These are phyloP conservation scores for Trebouxia sp. DNA, from an alignment of 139 green algal species.

Conservation along the genomic window DNA sequence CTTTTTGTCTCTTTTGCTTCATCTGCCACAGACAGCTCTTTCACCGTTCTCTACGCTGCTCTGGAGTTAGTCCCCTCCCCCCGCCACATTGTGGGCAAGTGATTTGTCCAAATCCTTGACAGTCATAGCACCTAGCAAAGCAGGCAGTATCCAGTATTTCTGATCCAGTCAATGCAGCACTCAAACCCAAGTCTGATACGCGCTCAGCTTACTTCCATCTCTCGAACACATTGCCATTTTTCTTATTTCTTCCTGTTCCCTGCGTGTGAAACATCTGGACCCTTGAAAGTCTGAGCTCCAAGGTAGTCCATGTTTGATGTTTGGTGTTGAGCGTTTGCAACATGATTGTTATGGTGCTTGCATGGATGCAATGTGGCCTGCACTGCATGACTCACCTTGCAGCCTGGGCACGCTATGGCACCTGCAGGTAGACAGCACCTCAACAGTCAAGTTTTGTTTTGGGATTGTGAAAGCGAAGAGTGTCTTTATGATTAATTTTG, in stretches of 20 bases:
- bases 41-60: constrained; percentile 50
- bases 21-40: no score
- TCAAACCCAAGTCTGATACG: no score
- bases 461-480: no score
- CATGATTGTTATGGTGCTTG: no score
- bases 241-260: constrained; percentile 34
- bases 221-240: constrained; percentile 43
- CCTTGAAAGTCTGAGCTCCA: background rate
- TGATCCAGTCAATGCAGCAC: no score
- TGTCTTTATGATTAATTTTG: no score
- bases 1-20: no score
- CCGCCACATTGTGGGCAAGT: constrained; percentile 44
- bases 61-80: constrained; percentile 40
- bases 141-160: background rate
- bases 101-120: constrained; percentile 55
- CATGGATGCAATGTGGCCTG: no score
- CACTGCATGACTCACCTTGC: constrained; percentile 5
- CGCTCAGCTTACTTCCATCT: constrained; percentile 45
- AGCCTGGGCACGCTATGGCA: constrained; percentile 23
- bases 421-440: no score
- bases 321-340: no score
- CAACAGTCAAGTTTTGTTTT: no score
- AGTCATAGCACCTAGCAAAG: constrained; percentile 48
- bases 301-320: background rate
- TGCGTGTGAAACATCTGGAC: background rate